Percentiles rank a stretch among this genome's conserved stretches.
phyloP scores from a whole-genome alignment of 163 green algal genomes.

The Coccomyxa subellipsoidea region DNA sequence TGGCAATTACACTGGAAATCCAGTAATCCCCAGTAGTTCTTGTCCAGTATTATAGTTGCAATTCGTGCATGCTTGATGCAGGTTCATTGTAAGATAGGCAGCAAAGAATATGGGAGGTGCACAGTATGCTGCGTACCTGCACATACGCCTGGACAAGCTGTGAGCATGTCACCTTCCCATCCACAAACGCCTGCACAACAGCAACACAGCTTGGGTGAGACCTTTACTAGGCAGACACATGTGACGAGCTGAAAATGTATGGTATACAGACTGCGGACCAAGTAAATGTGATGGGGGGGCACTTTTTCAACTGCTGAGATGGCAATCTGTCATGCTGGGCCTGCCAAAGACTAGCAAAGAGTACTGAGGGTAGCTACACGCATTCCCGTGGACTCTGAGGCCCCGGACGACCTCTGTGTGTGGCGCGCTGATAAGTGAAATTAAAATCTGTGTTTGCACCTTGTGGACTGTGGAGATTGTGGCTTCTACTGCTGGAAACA shows the following conservation, averaged over 20 bases:
- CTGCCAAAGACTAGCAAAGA: not conserved
- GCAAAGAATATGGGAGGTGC: not conserved
- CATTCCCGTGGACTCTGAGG: too few species aligned
- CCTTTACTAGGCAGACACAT: not conserved
- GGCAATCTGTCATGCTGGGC: not conserved
- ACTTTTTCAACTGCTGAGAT: not conserved
- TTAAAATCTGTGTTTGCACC: too few species aligned
- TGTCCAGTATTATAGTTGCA: too few species aligned
- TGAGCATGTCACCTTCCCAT: constrained; percentile 37
- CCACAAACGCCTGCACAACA: constrained; percentile 25
- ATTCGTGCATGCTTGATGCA: too few species aligned
- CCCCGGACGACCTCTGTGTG: too few species aligned
- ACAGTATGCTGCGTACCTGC: constrained; percentile 18
- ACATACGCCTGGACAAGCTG: constrained; percentile 33
- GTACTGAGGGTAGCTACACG: not conserved
- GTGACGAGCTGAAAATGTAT: not conserved
- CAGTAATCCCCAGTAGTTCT: not conserved
- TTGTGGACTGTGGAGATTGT: constrained; percentile 26
- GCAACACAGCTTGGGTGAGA: not conserved
- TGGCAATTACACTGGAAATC: not conserved
- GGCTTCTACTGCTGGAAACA: constrained; percentile 34
- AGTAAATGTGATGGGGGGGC: not conserved
- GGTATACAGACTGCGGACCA: not conserved
- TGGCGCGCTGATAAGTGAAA: too few species aligned
- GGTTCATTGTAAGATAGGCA: too few species aligned